A percentile compares a stretch with the other conserved stretches of the same genome.
Conservation (phyloP, 805 yeast genomes). For the Tetrapisispora taiwanensis region DNA sequence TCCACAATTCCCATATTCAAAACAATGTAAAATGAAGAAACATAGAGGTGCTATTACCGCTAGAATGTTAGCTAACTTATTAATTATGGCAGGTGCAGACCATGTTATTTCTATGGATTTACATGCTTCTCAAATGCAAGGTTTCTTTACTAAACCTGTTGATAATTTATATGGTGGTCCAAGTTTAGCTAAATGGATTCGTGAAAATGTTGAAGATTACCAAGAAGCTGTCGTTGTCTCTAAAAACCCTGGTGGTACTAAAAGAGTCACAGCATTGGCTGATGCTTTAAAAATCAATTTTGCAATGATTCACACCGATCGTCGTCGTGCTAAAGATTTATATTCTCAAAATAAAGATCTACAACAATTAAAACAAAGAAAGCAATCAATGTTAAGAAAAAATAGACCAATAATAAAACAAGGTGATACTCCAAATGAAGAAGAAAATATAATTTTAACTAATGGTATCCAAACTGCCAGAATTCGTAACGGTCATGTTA, state of each 20-base stretch:
- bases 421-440: constrained; percentile 42
- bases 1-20: constrained; percentile 95
- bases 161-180: constrained; percentile 96
- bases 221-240: constrained; percentile 89
- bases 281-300: constrained; percentile 91
- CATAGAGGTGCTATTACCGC: constrained; percentile 99
- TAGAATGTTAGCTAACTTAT: constrained; percentile 88
- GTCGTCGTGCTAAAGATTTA: constrained; percentile 75
- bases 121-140: constrained; percentile 97
- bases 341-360: constrained; percentile 34
- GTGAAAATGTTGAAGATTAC: constrained; percentile 78
- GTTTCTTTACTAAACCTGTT: constrained; percentile 93
- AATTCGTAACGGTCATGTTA: constrained; percentile 93
- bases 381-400: constrained; percentile 39
- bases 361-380: constrained; percentile 32
- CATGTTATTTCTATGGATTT: constrained; percentile 97
- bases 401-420: constrained; percentile 33
- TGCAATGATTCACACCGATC: constrained; percentile 98
- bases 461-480: constrained; percentile 90
- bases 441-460: constrained; percentile 58
- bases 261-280: constrained; percentile 95
- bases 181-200: constrained; percentile 90
- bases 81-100: constrained; percentile 98
- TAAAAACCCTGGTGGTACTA: constrained; percentile 99
- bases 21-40: constrained; percentile 96